Evolutionary conservation across 2,329 filamentous ascomycete species (phyloP), one percentile per base, ranked within the genome.

Genomic region (Pestalotiopsis sp.): DNA sequence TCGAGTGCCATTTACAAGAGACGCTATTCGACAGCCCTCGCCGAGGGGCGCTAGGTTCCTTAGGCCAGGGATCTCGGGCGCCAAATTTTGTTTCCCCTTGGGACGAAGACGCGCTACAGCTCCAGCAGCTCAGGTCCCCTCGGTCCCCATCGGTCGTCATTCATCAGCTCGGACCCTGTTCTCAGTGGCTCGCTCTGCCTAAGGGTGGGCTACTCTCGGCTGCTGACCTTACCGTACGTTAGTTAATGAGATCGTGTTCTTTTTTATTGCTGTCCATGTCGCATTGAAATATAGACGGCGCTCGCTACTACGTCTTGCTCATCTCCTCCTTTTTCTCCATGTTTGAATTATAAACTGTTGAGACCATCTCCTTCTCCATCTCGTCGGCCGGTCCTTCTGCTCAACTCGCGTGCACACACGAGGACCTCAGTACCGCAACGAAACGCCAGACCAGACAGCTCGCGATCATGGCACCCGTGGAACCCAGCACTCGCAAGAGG

Each of bases 401-500:
- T 35, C 30, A 35, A 52, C 14, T 7, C 58, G 24, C 9, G 30
- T n/a, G 4, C n/a, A 58, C 56, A 35, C 10, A 22, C 44, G 6
- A 48, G 40, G 40, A 48, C 40, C 40, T n/a, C 40, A 7, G 40
- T n/a, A 48, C 13, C 40, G n/a, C 40, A 14, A 48, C 20, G 7
- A 9, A 58, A 35, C 26, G n/a, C 13, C 17, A 35, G 14, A 61
- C 10, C 58, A 39, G 26, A 26, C n/a, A 35, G n/a, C 30, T 61
- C 30, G 58, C 58, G 11, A 71, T 58, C 17, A 76, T 76, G 76
- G 70, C 79, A 75, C 38, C 85, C 13, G 73, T 77, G 26, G 75
- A 78, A 20, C 68, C 73, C 48, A 68, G 68, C 67, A 84, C 84
- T 78, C 89, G 94, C 70, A 97, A 93, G 82, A 91, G 86, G 82